A percentile compares a stretch with the other conserved stretches of the same genome.
Conservation (phyloP, 2,329 filamentous ascomycete species). For the Trichothecium sympodiale region DNA sequence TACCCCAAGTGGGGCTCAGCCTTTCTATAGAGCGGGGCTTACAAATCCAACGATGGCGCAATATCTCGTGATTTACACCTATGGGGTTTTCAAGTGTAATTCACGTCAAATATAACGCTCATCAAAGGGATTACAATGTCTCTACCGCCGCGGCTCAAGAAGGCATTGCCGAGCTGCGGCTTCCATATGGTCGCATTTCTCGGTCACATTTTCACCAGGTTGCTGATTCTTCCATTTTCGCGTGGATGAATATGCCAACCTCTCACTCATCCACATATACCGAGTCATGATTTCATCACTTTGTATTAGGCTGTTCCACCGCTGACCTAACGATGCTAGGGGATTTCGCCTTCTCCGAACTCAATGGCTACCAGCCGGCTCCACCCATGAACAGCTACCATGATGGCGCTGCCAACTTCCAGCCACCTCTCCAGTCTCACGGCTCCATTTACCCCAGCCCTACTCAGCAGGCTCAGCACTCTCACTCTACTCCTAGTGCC, state of each 20-base stretch:
- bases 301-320: neutral
- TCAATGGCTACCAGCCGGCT: slow-evolving; percentile 36
- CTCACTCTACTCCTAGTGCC: slow-evolving; percentile 14
- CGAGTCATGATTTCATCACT: neutral
- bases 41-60: slow-evolving; percentile 45
- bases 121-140: too few species aligned
- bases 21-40: slow-evolving; percentile 16
- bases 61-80: slow-evolving; percentile 45
- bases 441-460: slow-evolving; percentile 29
- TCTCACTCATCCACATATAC: too few species aligned
- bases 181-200: too few species aligned
- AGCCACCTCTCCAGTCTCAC: slow-evolving; percentile 44
- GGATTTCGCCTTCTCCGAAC: slow-evolving; percentile 47
- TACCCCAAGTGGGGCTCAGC: slow-evolving; percentile 6
- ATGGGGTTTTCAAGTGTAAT: too few species aligned
- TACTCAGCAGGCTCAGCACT: slow-evolving; percentile 17
- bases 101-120: too few species aligned
- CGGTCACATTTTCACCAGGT: too few species aligned
- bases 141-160: too few species aligned
- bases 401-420: slow-evolving; percentile 27
- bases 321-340: slow-evolving; percentile 34
- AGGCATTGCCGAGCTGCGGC: too few species aligned
- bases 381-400: slow-evolving; percentile 31
- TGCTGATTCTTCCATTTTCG: too few species aligned
- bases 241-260: too few species aligned